These are phyloP conservation scores for Aspergillus sp. DNA, from an alignment of 2,329 filamentous ascomycete species.

Conservation along the genomic window DNA sequence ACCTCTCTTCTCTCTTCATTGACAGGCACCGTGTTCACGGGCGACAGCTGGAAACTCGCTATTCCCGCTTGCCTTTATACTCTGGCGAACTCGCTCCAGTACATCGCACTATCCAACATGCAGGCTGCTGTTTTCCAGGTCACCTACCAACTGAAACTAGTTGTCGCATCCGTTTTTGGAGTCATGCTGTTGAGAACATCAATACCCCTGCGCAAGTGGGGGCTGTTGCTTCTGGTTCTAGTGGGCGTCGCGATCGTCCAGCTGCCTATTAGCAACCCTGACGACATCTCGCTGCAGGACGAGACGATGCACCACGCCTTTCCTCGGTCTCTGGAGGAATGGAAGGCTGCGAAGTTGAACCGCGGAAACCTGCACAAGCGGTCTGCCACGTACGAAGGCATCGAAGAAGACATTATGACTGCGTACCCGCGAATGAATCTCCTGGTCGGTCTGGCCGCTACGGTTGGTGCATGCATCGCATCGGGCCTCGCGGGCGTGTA, in stretches of 20 bases:
- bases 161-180: slow-evolving; percentile 85
- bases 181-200: slow-evolving; percentile 70
- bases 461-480: slow-evolving; percentile 71
- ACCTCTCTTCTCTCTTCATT: slow-evolving; percentile 78
- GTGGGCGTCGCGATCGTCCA: slow-evolving; percentile 83
- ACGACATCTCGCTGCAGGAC: slow-evolving; percentile 51
- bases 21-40: slow-evolving; percentile 75
- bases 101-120: slow-evolving; percentile 84
- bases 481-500: slow-evolving; percentile 76
- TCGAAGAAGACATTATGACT: slow-evolving; percentile 60
- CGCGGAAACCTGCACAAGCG: slow-evolving; percentile 58
- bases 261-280: slow-evolving; percentile 61
- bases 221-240: slow-evolving; percentile 74
- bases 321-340: slow-evolving; percentile 73
- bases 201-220: slow-evolving; percentile 72
- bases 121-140: slow-evolving; percentile 93
- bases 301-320: slow-evolving; percentile 67
- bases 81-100: slow-evolving; percentile 89
- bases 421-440: slow-evolving; percentile 66
- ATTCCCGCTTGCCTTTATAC: slow-evolving; percentile 88
- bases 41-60: slow-evolving; percentile 92
- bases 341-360: slow-evolving; percentile 56
- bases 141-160: slow-evolving; percentile 90
- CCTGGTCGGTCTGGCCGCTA: slow-evolving; percentile 73
- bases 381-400: slow-evolving; percentile 88